phyloP scores from a whole-genome alignment of 768 basidiomycete species.

The Lyophyllum decastes region DNA sequence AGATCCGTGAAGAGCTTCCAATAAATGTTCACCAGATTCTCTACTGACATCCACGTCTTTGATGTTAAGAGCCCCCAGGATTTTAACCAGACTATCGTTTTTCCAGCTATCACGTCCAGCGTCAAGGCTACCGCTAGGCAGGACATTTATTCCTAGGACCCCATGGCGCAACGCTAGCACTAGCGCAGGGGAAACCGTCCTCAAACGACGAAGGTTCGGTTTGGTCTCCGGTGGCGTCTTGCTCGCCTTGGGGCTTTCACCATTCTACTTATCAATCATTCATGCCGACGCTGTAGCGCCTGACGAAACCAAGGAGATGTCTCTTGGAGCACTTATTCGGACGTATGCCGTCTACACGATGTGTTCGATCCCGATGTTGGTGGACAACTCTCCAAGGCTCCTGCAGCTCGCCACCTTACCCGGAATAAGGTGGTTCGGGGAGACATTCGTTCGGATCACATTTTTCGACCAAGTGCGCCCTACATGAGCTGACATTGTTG shows the following conservation, averaged over 20 bases:
- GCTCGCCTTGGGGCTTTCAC: slow-evolving; percentile 15
- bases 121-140: not conserved
- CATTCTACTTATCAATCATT: slow-evolving; percentile 10
- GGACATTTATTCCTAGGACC: not conserved
- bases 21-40: not conserved
- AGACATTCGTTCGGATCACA: slow-evolving; percentile 70
- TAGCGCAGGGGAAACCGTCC: not conserved
- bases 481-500: not conserved
- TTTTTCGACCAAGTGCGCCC: slow-evolving; percentile 80
- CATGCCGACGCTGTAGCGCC: slow-evolving; percentile 14
- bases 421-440: slow-evolving; percentile 64
- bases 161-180: slow-evolving; percentile 13
- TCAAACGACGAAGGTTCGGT: slow-evolving; percentile 2
- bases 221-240: slow-evolving; percentile 12
- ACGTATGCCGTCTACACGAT: slow-evolving; percentile 83
- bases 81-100: not conserved
- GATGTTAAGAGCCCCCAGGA: slow-evolving; percentile 10
- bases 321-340: slow-evolving; percentile 52
- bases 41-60: not conserved
- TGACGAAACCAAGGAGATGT: slow-evolving; percentile 15
- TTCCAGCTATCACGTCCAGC: not conserved
- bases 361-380: slow-evolving; percentile 74
- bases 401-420: slow-evolving; percentile 57
- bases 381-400: slow-evolving; percentile 73
- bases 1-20: slow-evolving; percentile 10